phyloP scores from a whole-genome alignment of 78 protist species.

The Anaeramoeba flamelloides region DNA sequence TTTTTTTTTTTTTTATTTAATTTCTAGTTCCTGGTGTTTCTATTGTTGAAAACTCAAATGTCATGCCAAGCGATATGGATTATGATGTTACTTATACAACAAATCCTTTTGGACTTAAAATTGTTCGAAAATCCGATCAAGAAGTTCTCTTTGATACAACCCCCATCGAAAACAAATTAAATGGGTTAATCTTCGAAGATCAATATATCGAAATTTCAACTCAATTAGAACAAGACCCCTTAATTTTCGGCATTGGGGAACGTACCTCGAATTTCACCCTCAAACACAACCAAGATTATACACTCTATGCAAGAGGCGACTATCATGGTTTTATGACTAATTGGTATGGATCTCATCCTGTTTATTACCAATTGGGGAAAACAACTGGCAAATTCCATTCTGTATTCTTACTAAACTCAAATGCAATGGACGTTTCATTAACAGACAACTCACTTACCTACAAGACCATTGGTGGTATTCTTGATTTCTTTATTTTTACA shows the following conservation, averaged over 20 bases:
- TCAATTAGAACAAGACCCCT: not conserved
- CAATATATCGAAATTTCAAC: not conserved
- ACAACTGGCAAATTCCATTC: not conserved
- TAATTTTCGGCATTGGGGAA: not conserved
- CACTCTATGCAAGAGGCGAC: not conserved
- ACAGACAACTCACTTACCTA: not conserved
- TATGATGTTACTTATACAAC: not conserved
- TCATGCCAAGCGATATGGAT: not conserved
- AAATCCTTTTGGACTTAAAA: not conserved
- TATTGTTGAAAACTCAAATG: no score
- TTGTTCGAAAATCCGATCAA: not conserved
- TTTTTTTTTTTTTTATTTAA: no score
- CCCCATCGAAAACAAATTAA: not conserved
- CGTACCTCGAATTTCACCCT: not conserved
- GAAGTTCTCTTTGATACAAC: not conserved
- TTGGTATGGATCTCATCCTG: slow-evolving; percentile 1
- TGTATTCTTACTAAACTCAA: not conserved
- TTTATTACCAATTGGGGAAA: not conserved
- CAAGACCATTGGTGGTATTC: not conserved
- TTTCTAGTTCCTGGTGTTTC: no score
- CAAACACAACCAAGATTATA: not conserved
- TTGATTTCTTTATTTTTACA: slow-evolving; percentile 2
- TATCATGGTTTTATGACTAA: not conserved
- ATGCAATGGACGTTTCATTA: slow-evolving; percentile 6
- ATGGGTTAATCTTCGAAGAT: slow-evolving; percentile 5